Conservation (phyloP, 2,329 filamentous ascomycete species). For the Aureobasidium pullulans region DNA sequence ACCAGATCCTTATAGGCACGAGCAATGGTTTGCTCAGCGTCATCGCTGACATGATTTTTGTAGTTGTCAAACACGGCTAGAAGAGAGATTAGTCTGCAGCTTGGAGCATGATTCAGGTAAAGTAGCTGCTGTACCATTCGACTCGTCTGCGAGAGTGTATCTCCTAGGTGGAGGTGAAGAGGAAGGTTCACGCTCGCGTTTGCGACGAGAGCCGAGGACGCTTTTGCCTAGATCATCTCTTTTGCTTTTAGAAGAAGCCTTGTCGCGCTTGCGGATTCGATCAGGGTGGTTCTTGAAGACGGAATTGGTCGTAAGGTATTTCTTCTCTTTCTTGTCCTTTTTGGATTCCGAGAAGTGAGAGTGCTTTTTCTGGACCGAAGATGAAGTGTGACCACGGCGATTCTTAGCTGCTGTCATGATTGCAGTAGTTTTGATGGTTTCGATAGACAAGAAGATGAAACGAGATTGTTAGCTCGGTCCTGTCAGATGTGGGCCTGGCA, state of each 20-base stretch:
- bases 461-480: not conserved
- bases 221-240: not conserved
- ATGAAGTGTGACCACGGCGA: not conserved
- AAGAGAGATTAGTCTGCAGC: not conserved
- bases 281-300: not conserved
- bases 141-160: constrained; percentile 10
- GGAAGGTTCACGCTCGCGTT: not conserved
- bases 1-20: constrained; percentile 16
- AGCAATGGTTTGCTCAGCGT: constrained; percentile 11
- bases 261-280: not conserved
- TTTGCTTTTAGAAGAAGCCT: not conserved
- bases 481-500: not conserved
- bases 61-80: constrained; percentile 18
- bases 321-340: constrained; percentile 7
- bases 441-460: not conserved
- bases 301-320: constrained; percentile 5
- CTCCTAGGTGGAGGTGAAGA: constrained; percentile 2
- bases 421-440: not conserved
- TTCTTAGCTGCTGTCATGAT: not conserved
- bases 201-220: not conserved
- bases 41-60: constrained; percentile 1
- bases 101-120: not conserved
- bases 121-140: constrained; percentile 5
- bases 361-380: not conserved
- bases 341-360: not conserved